phyloP scores from a whole-genome alignment of 306 rosid species.

The Citrullus colocynthis region DNA sequence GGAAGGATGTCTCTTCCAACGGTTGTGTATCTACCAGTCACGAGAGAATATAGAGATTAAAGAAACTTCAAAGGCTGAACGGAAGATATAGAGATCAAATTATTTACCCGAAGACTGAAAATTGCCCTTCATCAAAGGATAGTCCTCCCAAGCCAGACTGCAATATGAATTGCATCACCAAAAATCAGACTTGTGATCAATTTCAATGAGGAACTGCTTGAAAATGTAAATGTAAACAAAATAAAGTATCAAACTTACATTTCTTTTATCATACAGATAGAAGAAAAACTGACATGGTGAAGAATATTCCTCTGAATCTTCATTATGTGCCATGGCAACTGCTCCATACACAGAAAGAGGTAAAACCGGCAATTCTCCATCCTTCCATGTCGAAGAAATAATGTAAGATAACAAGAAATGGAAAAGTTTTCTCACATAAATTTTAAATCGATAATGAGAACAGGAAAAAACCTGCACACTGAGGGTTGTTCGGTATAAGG shows the following conservation, averaged over 20 bases:
- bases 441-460: not conserved
- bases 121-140: constrained; percentile 96
- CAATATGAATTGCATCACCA: not conserved
- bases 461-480: constrained; percentile 53
- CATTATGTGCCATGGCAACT: constrained; percentile 90
- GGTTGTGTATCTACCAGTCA: constrained; percentile 58
- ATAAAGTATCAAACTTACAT: constrained; percentile 30
- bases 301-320: constrained; percentile 76
- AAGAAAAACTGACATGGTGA: constrained; percentile 85
- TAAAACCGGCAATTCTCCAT: constrained; percentile 88
- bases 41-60: not conserved
- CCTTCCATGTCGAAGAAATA: constrained; percentile 31
- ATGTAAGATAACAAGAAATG: not conserved
- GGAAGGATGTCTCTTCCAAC: constrained; percentile 73
- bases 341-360: constrained; percentile 91
- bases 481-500: constrained; percentile 62
- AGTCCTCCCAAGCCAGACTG: constrained; percentile 98
- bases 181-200: not conserved
- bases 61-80: not conserved
- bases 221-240: not conserved
- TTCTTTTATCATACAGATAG: constrained; percentile 81
- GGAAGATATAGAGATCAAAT: not conserved
- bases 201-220: not conserved
- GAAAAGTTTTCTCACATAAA: not conserved
- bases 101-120: constrained; percentile 81